Conservation (phyloP, 139 green algal genomes). For the Picochlorum costavermella region DNA sequence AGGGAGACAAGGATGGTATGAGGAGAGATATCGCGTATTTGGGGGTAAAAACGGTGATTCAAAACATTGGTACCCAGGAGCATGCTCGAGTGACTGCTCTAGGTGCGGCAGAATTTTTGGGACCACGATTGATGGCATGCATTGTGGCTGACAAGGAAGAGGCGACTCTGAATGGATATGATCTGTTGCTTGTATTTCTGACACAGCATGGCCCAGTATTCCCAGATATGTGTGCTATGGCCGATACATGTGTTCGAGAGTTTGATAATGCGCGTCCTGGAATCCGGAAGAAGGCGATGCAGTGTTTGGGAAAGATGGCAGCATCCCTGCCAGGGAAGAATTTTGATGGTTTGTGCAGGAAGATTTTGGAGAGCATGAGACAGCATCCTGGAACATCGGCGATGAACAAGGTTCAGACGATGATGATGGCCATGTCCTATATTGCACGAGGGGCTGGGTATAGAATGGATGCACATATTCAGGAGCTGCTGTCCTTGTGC, state of each 20-base stretch:
- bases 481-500: background rate
- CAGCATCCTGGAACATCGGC: background rate
- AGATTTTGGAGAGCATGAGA: background rate
- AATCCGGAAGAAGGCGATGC: slow-evolving; percentile 60
- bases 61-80: background rate
- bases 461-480: slow-evolving; percentile 66
- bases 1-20: slow-evolving; percentile 52
- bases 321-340: background rate
- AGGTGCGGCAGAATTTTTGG: background rate
- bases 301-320: slow-evolving; percentile 19
- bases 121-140: slow-evolving; percentile 30
- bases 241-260: slow-evolving; percentile 46
- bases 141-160: slow-evolving; percentile 8
- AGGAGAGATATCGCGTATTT: slow-evolving; percentile 72
- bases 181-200: slow-evolving; percentile 20
- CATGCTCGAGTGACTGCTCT: slow-evolving; percentile 7
- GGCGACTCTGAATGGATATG: slow-evolving; percentile 6
- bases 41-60: slow-evolving; percentile 73
- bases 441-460: slow-evolving; percentile 55
- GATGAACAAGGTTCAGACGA: slow-evolving; percentile 35
- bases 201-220: slow-evolving; percentile 9
- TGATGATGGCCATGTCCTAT: slow-evolving; percentile 65
- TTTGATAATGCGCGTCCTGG: slow-evolving; percentile 50
- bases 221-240: slow-evolving; percentile 36
- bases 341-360: background rate